phyloP scores from a whole-genome alignment of 306 rosid genomes.

The Casuarina glauca region DNA sequence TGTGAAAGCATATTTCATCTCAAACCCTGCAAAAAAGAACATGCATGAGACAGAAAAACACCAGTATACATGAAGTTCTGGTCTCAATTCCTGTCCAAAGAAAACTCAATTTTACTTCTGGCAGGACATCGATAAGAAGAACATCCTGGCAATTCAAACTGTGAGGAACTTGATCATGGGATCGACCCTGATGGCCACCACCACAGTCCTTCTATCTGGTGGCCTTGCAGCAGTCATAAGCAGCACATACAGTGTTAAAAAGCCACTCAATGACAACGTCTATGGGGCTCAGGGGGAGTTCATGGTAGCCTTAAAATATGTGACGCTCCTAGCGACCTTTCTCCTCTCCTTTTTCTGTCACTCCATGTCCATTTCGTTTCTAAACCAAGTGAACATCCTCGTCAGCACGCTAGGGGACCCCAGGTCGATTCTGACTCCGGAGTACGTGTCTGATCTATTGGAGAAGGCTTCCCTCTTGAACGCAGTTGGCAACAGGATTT shows the following conservation, averaged over 20 bases:
- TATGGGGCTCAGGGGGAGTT: conserved; percentile 61
- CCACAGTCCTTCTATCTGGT: conserved; percentile 45
- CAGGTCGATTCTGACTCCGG: conserved; percentile 22
- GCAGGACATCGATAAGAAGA: conserved; percentile 59
- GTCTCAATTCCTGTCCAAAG: no score
- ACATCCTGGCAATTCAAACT: conserved; percentile 53
- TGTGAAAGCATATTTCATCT: no score
- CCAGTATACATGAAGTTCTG: no score
- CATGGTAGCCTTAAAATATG: conserved; percentile 56
- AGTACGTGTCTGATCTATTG: conserved; percentile 40
- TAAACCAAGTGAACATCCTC: conserved; percentile 48
- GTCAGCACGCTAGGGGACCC: conserved; percentile 40
- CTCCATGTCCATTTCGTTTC: conserved; percentile 55
- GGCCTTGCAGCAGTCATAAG: conserved; percentile 57
- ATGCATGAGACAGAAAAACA: no score
- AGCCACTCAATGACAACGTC: conserved; percentile 50
- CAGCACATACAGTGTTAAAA: conserved; percentile 58
- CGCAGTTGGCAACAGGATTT: conserved; percentile 49
- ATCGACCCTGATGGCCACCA: conserved; percentile 60
- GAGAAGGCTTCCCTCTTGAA: conserved; percentile 46
- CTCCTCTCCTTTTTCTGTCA: conserved; percentile 53
- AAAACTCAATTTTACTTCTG: neutral
- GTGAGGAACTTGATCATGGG: conserved; percentile 58
- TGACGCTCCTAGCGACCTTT: conserved; percentile 41
- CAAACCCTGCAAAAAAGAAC: no score